Percentiles rank a stretch among this genome's conserved stretches.
These are phyloP conservation scores for Brassica juncea DNA, from an alignment of 345 rosid genomes.

Conservation along the genomic window DNA sequence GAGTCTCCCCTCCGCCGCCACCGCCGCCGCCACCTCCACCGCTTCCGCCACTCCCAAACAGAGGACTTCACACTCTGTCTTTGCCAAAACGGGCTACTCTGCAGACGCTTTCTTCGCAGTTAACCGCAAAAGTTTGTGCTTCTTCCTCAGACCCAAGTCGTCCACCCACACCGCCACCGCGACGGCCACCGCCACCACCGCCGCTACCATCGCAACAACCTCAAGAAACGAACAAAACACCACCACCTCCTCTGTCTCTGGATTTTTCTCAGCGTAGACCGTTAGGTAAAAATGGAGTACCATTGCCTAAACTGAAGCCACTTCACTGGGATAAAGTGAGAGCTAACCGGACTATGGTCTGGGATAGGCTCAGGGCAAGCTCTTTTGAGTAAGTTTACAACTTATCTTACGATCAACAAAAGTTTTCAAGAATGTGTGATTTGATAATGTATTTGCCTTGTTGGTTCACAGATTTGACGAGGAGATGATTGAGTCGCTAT, in stretches of 20 bases:
- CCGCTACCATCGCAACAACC: conserved; percentile 47
- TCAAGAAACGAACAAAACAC: conserved; percentile 38
- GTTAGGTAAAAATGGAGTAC: conserved; percentile 69
- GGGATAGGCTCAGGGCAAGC: conserved; percentile 92
- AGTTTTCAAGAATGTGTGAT: not conserved
- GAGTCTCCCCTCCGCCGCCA: not conserved
- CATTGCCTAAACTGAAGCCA: conserved; percentile 87
- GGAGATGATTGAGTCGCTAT: conserved; percentile 96
- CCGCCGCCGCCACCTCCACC: conserved; percentile 53
- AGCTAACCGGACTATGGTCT: conserved; percentile 85
- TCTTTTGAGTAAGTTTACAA: conserved; percentile 84
- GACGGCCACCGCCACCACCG: conserved; percentile 40
- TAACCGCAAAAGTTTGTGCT: conserved; percentile 34
- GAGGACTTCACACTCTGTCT: conserved; percentile 14
- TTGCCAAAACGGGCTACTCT: conserved; percentile 15
- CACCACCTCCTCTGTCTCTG: conserved; percentile 75
- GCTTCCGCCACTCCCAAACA: conserved; percentile 35
- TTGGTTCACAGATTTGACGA: conserved; percentile 71
- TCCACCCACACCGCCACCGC: conserved; percentile 54
- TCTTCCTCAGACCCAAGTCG: not conserved
- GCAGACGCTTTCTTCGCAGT: conserved; percentile 32
- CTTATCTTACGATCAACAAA: not conserved
- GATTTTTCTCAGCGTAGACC: conserved; percentile 49
- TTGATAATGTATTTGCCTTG: conserved; percentile 15
- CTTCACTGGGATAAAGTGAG: conserved; percentile 99